phyloP scores from a whole-genome alignment of 306 rosid species.

The Parietaria judaica region DNA sequence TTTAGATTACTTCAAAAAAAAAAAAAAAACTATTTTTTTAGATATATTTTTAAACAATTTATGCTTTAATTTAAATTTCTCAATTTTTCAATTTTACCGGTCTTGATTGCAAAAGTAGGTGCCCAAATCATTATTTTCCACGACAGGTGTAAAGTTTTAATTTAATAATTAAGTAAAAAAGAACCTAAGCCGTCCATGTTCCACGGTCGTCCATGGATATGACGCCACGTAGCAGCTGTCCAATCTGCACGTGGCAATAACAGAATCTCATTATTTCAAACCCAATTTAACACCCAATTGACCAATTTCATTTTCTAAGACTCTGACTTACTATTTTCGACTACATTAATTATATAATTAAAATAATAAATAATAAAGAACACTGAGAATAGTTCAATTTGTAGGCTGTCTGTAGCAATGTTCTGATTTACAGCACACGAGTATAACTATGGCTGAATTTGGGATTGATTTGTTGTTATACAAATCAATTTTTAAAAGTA shows the following conservation, averaged over 20 bases:
- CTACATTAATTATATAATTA: not conserved
- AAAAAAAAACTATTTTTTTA: not conserved
- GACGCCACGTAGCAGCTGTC: conserved; percentile 2
- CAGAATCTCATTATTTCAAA: not conserved
- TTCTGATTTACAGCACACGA: no score
- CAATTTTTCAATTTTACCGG: not conserved
- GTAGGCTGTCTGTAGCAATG: no score
- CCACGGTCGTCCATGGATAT: not conserved
- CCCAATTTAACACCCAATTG: conserved; percentile 18
- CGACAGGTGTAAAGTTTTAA: conserved; percentile 4
- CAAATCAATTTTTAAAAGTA: no score
- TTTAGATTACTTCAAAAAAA: not conserved
- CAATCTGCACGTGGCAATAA: conserved; percentile 24
- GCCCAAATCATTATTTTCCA: conserved; percentile 12
- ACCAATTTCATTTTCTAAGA: not conserved
- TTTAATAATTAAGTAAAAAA: not conserved
- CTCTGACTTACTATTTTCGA: conserved; percentile 1
- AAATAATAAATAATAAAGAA: not conserved
- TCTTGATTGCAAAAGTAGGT: conserved; percentile 13
- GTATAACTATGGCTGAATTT: no score
- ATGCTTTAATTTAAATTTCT: not conserved
- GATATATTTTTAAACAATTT: not conserved
- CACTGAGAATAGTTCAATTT: conserved; percentile 2
- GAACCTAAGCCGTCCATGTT: conserved; percentile 13
- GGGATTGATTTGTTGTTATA: no score